Base-by-base conservation (phyloP, 1,284 basidiomycete species). In the Cerioporus squamosus region DNA sequence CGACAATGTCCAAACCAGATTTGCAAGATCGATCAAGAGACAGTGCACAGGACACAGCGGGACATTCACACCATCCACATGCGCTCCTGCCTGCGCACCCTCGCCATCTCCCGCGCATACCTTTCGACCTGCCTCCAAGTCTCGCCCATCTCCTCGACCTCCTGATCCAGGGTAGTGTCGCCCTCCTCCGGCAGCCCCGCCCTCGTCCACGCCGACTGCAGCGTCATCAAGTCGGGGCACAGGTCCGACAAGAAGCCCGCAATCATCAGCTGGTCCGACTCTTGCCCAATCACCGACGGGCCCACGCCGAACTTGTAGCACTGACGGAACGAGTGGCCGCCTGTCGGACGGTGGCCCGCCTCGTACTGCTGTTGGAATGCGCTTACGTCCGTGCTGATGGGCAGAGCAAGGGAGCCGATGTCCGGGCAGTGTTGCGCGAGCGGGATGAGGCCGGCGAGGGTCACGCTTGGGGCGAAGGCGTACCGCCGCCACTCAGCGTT, bases 181-280 rank as follows among this genome's bases (percentile, higher is more conserved):
- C 39, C 53, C 43, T 51, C 50, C 6, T 23, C 26, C n/a, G 26
- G 12, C 18, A 24, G 23, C 23, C 40, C 20, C 55, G 45, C 9
- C 24, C 44, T 36, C 39, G 39, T 42, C 64, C 64, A 66, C 31
- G 58, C 40, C 31, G 61, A 59, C 46, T 61, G 29, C 33, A 65
- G 12, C n/a, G 8, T 5, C 20, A 18, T 9, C 44, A 66, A n/a
- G 12, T 55, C 23, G 8, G 65, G 65, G 44, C 60, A 65, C 24
- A 66, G 8, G 42, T 66, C 63, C 51, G 65, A 63, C 31, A 65
- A 44, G 51, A 62, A 57, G n/a, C 57, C 58, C 26, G 63, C 50
- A 42, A 65, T 50, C 36, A 57, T 50, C 24, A 59, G 43, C 26
- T 39, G 29, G 43, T 63, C 53, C 23, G 50, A 17, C 2, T 51